Evolutionary conservation across 2,329 filamentous ascomycete species (phyloP).

Genomic region (Xylaria sp.): DNA sequence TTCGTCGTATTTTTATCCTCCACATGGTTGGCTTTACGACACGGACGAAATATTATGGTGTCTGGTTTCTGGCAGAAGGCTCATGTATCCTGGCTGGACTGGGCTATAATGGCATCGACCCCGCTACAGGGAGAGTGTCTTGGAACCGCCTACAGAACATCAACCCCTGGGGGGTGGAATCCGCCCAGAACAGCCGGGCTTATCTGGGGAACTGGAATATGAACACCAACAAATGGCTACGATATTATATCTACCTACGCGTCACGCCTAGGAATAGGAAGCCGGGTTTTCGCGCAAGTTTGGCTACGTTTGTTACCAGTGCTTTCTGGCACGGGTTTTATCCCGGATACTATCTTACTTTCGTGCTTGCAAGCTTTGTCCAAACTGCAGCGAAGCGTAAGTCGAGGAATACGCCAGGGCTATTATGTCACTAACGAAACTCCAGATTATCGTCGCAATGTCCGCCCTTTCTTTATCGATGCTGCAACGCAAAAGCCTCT

Average conservation of each 20-base stretch:
- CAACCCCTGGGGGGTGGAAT: constrained; percentile 84
- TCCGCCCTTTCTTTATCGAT: constrained; percentile 93
- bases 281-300: constrained; percentile 91
- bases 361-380: constrained; percentile 88
- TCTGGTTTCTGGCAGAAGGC: constrained; percentile 93
- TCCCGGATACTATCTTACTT: constrained; percentile 93
- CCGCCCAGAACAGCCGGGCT: constrained; percentile 90
- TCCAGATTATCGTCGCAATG: constrained; percentile 84
- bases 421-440: constrained; percentile 33
- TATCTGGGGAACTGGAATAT: constrained; percentile 97
- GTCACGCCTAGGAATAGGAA: constrained; percentile 97
- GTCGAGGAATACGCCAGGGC: constrained; percentile 49
- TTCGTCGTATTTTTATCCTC: constrained; percentile 79
- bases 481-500: constrained; percentile 76
- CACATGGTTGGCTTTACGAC: constrained; percentile 86
- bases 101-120: constrained; percentile 93
- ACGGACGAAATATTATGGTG: constrained; percentile 94
- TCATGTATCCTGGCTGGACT: constrained; percentile 93
- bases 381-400: constrained; percentile 95
- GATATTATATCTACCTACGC: constrained; percentile 94
- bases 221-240: constrained; percentile 96
- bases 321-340: constrained; percentile 99
- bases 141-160: constrained; percentile 94
- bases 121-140: constrained; percentile 82
- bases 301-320: constrained; percentile 94